Base-by-base conservation (phyloP, 2,329 filamentous ascomycete species). In the Magnaporthales sp. region DNA sequence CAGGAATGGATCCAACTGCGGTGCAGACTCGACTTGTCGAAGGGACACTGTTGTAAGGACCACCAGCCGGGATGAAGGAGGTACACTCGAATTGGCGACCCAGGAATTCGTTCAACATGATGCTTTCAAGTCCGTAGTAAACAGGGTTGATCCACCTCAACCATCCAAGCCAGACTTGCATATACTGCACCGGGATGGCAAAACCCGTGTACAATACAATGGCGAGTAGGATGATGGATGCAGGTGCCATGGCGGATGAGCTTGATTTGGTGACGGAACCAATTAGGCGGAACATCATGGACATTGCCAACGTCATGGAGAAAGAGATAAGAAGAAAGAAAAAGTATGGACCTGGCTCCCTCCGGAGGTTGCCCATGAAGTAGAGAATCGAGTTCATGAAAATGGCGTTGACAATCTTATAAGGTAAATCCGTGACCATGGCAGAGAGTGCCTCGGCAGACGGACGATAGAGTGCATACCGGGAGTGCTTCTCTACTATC, bases 381-480 rank as follows among this genome's bases (percentile, higher is more conserved):
- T 81, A 81, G 1, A 80, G 67, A 29, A 76, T 76, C 1, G 79
- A 61, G 67, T 80, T 79, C 73, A 80, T 79, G 2, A 71, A 67
- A 2, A 75, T 68, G 1, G 76, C 74, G 54, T 66, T 66, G 29
- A 27, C 54, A 56, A 66, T 38, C 54, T 66, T 66, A 11, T 66
- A 66, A 10, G 64, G 64, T n/a, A 66, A 22, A 72, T 97, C 93
- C 69, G 86, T 90, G 30, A 97, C 77, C 89, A 96, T 95, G 10
- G 91, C 95, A 0, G 91, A 87, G 67, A 92, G 83, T 19, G 92
- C 91, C 81, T 97, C 93, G n/a, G 92, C 90, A 9, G 90, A 93
- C 0, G 93, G 92, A 73, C 96, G 93, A 73, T 97, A 96, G 22
- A 97, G 83, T n/a, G 93, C 92, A 74, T 96, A 97, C 67, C 90